phyloP scores from a whole-genome alignment of 495 filamentous ascomycete species.

The Hypoxylon lienhwacheense region DNA sequence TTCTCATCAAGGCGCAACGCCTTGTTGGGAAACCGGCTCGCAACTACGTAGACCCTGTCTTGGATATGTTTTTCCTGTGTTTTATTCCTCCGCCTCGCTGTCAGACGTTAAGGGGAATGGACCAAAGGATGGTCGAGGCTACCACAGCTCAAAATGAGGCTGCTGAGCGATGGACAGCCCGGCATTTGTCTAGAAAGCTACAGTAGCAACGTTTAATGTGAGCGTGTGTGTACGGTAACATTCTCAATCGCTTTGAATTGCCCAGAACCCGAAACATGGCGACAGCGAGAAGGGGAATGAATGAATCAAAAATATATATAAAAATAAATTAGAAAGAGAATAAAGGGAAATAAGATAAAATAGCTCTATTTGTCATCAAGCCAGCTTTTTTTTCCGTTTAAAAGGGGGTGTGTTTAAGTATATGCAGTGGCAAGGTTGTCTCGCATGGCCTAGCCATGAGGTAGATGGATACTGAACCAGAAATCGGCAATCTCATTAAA shows the following conservation, averaged over 20 bases:
- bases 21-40: conserved; percentile 15
- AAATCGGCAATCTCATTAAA: conserved; percentile 4
- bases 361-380: conserved; percentile 25
- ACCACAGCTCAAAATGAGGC: conserved; percentile 35
- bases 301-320: not conserved
- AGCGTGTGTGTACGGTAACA: conserved; percentile 35
- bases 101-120: conserved; percentile 5
- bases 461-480: conserved; percentile 33
- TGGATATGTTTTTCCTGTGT: too few species aligned
- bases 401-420: not conserved
- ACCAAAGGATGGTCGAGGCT: conserved; percentile 29
- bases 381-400: not conserved
- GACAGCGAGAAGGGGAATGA: not conserved
- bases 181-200: conserved; percentile 24
- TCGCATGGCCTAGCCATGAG: conserved; percentile 31
- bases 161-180: conserved; percentile 21
- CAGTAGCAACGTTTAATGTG: conserved; percentile 24
- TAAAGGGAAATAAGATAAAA: not conserved
- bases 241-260: conserved; percentile 31
- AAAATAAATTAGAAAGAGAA: not conserved
- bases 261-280: conserved; percentile 24
- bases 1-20: conserved; percentile 6
- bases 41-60: conserved; percentile 5
- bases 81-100: conserved; percentile 28
- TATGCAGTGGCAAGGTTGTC: conserved; percentile 29